phyloP scores from a whole-genome alignment of 1,284 basidiomycete genomes.

The Volvariella surrecta region DNA sequence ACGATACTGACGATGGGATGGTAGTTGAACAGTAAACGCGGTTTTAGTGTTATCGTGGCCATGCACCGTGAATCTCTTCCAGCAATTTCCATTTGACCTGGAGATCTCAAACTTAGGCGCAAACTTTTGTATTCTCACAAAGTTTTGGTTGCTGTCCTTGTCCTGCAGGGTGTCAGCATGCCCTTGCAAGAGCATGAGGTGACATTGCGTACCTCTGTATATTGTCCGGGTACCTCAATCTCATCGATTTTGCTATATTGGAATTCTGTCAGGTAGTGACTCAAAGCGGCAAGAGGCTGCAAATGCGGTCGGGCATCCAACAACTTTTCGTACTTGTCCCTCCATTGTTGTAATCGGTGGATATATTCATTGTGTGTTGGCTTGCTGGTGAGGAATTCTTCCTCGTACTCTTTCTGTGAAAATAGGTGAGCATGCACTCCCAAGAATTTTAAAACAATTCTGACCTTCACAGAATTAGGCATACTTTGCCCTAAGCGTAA shows the following conservation, averaged over 20 bases:
- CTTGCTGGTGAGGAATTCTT: conserved; percentile 83
- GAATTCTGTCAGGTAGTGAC: conserved; percentile 96
- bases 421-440: conserved; percentile 7
- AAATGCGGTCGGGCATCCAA: conserved; percentile 80
- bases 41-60: conserved; percentile 89
- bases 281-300: conserved; percentile 85
- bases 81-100: conserved; percentile 79
- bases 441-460: conserved; percentile 12
- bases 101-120: conserved; percentile 88
- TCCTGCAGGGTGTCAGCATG: conserved; percentile 44
- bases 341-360: conserved; percentile 84
- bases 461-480: conserved; percentile 55
- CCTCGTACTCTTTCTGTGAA: conserved; percentile 78
- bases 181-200: conserved; percentile 1
- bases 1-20: conserved; percentile 80
- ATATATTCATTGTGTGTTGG: conserved; percentile 87
- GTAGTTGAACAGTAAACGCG: conserved; percentile 89
- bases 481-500: conserved; percentile 69
- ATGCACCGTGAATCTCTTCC: conserved; percentile 86
- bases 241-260: conserved; percentile 98
- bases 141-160: conserved; percentile 90
- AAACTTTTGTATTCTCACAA: conserved; percentile 90
- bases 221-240: conserved; percentile 97
- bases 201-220: conserved; percentile 69
- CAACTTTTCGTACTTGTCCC: conserved; percentile 84